These are phyloP conservation scores for Botryotinia globosa DNA, from an alignment of 2,329 filamentous ascomycete genomes.

Conservation along the genomic window DNA sequence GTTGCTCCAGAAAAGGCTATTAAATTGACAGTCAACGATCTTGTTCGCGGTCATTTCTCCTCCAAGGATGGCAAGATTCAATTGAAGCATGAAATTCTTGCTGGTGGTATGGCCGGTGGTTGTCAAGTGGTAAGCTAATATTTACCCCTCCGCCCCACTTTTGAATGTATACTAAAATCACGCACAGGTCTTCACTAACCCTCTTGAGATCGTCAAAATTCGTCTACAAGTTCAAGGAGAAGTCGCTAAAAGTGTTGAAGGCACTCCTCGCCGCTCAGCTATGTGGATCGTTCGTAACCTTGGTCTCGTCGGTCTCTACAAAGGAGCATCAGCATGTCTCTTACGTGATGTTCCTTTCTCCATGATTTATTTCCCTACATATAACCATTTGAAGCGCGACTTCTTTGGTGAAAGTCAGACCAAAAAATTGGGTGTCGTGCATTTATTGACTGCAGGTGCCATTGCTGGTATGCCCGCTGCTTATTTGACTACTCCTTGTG, in stretches of 20 bases:
- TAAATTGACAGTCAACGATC: slow-evolving; percentile 96
- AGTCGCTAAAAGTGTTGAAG: slow-evolving; percentile 81
- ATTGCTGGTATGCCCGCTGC: slow-evolving; percentile 90
- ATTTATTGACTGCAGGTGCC: slow-evolving; percentile 90
- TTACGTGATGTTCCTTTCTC: slow-evolving; percentile 97
- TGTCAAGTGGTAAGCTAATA: slow-evolving; percentile 83
- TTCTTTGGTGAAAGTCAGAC: slow-evolving; percentile 85
- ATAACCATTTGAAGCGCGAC: slow-evolving; percentile 91
- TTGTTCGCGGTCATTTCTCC: slow-evolving; percentile 74
- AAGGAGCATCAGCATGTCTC: slow-evolving; percentile 90
- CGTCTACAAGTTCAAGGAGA: slow-evolving; percentile 96
- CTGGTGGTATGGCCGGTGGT: slow-evolving; percentile 84
- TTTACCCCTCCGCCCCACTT: neutral
- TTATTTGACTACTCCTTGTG: slow-evolving; percentile 94
- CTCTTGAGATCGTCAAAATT: slow-evolving; percentile 98
- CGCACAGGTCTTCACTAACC: slow-evolving; percentile 85
- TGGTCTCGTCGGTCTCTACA: slow-evolving; percentile 91
- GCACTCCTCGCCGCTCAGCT: slow-evolving; percentile 81
- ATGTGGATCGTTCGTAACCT: slow-evolving; percentile 98
- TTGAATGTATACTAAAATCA: slow-evolving; percentile 18
- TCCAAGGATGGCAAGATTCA: slow-evolving; percentile 73
- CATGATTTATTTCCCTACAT: slow-evolving; percentile 97
- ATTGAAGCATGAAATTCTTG: slow-evolving; percentile 70
- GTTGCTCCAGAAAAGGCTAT: slow-evolving; percentile 99
- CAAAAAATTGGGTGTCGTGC: slow-evolving; percentile 84